phyloP scores from a whole-genome alignment of 2,329 filamentous ascomycete species.

The Colletotrichum magnum region DNA sequence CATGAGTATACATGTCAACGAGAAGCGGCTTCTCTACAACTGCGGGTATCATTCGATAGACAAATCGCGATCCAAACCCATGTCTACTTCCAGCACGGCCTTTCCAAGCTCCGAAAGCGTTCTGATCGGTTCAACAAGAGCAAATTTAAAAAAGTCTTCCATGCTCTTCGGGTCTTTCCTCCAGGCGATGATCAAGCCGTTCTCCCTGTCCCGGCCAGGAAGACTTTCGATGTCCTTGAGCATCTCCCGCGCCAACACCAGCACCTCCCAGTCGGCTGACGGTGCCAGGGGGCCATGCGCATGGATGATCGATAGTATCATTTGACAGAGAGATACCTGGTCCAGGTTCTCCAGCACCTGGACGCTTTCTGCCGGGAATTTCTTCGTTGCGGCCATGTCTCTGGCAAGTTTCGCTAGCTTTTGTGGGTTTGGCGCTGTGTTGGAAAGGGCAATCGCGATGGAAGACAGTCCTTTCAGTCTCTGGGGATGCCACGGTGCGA shows the following conservation, averaged over 20 bases:
- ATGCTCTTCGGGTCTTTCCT: conserved; percentile 54
- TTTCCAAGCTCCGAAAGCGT: conserved; percentile 62
- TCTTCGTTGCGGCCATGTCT: conserved; percentile 43
- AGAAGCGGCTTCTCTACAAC: background rate
- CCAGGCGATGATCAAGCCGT: conserved; percentile 61
- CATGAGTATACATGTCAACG: no score
- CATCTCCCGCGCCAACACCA: conserved; percentile 60
- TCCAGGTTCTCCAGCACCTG: conserved; percentile 56
- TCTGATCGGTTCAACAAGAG: conserved; percentile 63
- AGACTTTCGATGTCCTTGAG: conserved; percentile 64
- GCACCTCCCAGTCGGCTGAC: conserved; percentile 61
- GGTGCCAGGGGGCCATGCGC: conserved; percentile 58
- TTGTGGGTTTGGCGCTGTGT: conserved; percentile 59
- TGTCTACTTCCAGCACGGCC: conserved; percentile 58
- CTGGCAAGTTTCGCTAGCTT: conserved; percentile 45
- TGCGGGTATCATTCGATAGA: conserved; percentile 23
- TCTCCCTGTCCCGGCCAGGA: conserved; percentile 60
- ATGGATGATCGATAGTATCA: conserved; percentile 64
- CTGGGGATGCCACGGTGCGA: conserved; percentile 64
- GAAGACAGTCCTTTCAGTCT: conserved; percentile 66
- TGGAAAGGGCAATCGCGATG: conserved; percentile 66
- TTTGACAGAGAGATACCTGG: conserved; percentile 67
- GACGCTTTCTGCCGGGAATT: conserved; percentile 3
- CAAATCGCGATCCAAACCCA: conserved; percentile 46
- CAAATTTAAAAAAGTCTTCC: conserved; percentile 62